These are phyloP conservation scores for Phytomonas francai DNA, from an alignment of 208 protist genomes.

Conservation along the genomic window DNA sequence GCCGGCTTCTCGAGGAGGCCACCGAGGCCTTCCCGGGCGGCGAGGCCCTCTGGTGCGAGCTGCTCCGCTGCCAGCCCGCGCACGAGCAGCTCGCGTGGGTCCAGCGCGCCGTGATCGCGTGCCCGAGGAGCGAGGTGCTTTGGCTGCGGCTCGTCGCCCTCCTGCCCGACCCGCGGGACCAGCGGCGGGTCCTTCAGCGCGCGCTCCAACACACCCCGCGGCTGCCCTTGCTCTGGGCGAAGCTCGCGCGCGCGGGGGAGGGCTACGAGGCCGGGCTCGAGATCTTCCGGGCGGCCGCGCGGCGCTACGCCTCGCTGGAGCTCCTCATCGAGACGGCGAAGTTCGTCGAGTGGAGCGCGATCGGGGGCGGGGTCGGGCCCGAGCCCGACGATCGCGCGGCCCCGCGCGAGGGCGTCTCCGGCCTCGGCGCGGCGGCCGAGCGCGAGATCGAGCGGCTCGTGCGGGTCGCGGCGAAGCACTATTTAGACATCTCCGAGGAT, in stretches of 20 bases:
- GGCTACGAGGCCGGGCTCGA: slow-evolving; percentile 42
- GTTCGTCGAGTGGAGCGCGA: slow-evolving; percentile 60
- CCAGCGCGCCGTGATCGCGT: slow-evolving; percentile 63
- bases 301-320: slow-evolving; percentile 49
- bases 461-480: slow-evolving; percentile 21
- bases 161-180: slow-evolving; percentile 33
- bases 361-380: slow-evolving; percentile 18
- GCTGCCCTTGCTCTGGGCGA: slow-evolving; percentile 62
- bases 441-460: slow-evolving; percentile 20
- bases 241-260: slow-evolving; percentile 50
- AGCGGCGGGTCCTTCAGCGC: slow-evolving; percentile 46
- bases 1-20: slow-evolving; percentile 63
- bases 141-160: slow-evolving; percentile 61
- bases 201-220: slow-evolving; percentile 54
- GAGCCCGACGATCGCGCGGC: not conserved
- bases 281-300: slow-evolving; percentile 56
- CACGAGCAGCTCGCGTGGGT: slow-evolving; percentile 45
- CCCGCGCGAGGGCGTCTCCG: not conserved
- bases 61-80: slow-evolving; percentile 39
- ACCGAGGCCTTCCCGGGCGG: slow-evolving; percentile 33
- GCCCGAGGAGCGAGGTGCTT: slow-evolving; percentile 55
- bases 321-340: slow-evolving; percentile 71
- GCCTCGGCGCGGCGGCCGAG: slow-evolving; percentile 2
- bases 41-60: slow-evolving; percentile 62
- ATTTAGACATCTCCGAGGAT: slow-evolving; percentile 22